Percentiles rank a stretch among this genome's conserved stretches.
phyloP scores from a whole-genome alignment of 768 basidiomycete species.

The Rhizopogon rudus region DNA sequence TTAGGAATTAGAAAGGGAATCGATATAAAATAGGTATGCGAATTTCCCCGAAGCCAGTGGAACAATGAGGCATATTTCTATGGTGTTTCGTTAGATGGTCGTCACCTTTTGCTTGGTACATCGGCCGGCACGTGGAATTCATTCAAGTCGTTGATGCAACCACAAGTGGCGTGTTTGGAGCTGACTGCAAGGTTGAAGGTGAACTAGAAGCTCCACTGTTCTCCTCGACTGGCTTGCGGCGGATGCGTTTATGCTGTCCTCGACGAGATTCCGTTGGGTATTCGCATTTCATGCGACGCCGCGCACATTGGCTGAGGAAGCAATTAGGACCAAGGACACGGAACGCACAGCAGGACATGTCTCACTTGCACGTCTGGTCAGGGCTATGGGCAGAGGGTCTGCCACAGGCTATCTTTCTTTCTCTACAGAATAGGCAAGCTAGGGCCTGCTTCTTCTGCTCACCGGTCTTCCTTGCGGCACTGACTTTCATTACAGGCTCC shows the following conservation, averaged over 20 bases:
- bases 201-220: slow-evolving; percentile 12
- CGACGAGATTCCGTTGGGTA: slow-evolving; percentile 48
- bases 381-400: slow-evolving; percentile 32
- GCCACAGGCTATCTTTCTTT: slow-evolving; percentile 48
- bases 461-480: slow-evolving; percentile 26
- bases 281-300: slow-evolving; percentile 39
- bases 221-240: slow-evolving; percentile 23
- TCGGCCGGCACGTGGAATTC: not conserved
- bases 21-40: not conserved
- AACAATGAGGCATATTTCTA: not conserved
- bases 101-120: not conserved
- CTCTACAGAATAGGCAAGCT: slow-evolving; percentile 44
- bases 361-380: slow-evolving; percentile 44
- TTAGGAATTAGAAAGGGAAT: not conserved
- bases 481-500: slow-evolving; percentile 24
- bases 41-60: not conserved
- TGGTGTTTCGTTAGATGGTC: not conserved
- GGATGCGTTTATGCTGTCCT: slow-evolving; percentile 39
- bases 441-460: slow-evolving; percentile 42
- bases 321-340: slow-evolving; percentile 12
- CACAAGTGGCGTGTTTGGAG: not conserved
- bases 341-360: slow-evolving; percentile 2
- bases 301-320: slow-evolving; percentile 38
- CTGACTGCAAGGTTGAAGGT: not conserved
- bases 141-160: not conserved